Conservation (phyloP, 2,329 filamentous ascomycete species). For the Cladosporium austrohemisphaericum region DNA sequence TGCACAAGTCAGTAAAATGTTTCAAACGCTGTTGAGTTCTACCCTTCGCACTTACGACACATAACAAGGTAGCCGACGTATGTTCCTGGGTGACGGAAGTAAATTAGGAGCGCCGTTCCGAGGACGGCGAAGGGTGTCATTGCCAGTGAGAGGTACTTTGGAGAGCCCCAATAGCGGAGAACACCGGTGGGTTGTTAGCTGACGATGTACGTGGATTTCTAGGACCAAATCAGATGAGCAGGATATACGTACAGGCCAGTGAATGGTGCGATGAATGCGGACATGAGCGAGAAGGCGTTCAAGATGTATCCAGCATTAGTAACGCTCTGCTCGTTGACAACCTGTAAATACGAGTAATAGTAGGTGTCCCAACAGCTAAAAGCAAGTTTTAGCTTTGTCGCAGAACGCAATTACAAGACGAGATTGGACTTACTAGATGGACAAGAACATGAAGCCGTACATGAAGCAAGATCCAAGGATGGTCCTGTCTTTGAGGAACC, state of each 20-base stretch:
- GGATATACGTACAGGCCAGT: slow-evolving; percentile 42
- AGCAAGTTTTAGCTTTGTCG: slow-evolving; percentile 38
- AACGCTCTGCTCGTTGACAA: slow-evolving; percentile 44
- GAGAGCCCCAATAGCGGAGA: slow-evolving; percentile 37
- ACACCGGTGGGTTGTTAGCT: slow-evolving; percentile 19
- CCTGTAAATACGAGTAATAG: slow-evolving; percentile 46
- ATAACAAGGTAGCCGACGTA: slow-evolving; percentile 51
- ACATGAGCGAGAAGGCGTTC: slow-evolving; percentile 5
- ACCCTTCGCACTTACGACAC: too few species aligned
- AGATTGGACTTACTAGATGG: slow-evolving; percentile 45
- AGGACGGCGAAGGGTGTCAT: slow-evolving; percentile 35
- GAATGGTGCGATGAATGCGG: slow-evolving; percentile 46
- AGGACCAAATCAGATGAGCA: too few species aligned
- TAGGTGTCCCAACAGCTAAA: slow-evolving; percentile 40
- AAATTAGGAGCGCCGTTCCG: slow-evolving; percentile 33
- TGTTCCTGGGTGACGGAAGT: slow-evolving; percentile 36
- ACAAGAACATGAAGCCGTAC: slow-evolving; percentile 19
- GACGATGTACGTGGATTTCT: too few species aligned
- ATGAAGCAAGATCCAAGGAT: slow-evolving; percentile 46
- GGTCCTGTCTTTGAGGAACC: slow-evolving; percentile 49
- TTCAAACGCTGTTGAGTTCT: too few species aligned
- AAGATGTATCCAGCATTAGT: slow-evolving; percentile 6
- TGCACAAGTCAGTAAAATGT: too few species aligned
- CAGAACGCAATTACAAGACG: slow-evolving; percentile 26
- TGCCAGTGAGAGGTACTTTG: slow-evolving; percentile 20